Evolutionary conservation across 768 basidiomycete species (phyloP).

Genomic region (Kwoniella newhampshirensis): DNA sequence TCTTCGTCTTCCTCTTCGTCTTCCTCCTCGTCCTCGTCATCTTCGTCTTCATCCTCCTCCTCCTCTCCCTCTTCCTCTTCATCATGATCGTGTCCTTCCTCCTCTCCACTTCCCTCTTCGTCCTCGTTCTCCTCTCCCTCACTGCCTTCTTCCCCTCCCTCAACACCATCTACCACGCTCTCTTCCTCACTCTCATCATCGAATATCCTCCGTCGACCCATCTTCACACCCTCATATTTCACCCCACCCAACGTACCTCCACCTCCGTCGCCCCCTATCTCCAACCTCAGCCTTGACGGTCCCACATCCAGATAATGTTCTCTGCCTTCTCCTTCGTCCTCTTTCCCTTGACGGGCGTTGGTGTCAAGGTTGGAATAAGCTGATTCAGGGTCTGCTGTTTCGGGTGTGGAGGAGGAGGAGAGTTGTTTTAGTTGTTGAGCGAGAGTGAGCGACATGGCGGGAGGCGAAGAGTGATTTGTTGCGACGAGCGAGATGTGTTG

Average conservation of each 20-base stretch:
- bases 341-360: conserved; percentile 44
- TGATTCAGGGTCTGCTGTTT: conserved; percentile 71
- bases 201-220: conserved; percentile 16
- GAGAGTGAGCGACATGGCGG: conserved; percentile 46
- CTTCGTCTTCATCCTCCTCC: conserved; percentile 15
- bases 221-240: conserved; percentile 18
- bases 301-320: conserved; percentile 86
- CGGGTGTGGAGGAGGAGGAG: conserved; percentile 63
- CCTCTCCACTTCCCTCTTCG: conserved; percentile 20
- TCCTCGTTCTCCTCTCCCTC: conserved; percentile 55
- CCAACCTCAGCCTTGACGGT: conserved; percentile 70
- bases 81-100: conserved; percentile 18
- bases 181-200: conserved; percentile 28
- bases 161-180: conserved; percentile 52
- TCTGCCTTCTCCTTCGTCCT: conserved; percentile 57
- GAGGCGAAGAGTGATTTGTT: too few species aligned
- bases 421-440: conserved; percentile 78
- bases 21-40: conserved; percentile 14
- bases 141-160: conserved; percentile 69
- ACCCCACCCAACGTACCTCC: conserved; percentile 20
- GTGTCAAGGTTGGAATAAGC: conserved; percentile 58
- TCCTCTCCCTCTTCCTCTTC: conserved; percentile 45
- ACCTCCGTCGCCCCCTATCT: conserved; percentile 59
- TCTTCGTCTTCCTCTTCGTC: conserved; percentile 31
- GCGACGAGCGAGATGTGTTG: too few species aligned